Evolutionary conservation across 106 monocot species (phyloP), one percentile per base, ranked within the genome.

Genomic region (Dendrobium catenatum): DNA sequence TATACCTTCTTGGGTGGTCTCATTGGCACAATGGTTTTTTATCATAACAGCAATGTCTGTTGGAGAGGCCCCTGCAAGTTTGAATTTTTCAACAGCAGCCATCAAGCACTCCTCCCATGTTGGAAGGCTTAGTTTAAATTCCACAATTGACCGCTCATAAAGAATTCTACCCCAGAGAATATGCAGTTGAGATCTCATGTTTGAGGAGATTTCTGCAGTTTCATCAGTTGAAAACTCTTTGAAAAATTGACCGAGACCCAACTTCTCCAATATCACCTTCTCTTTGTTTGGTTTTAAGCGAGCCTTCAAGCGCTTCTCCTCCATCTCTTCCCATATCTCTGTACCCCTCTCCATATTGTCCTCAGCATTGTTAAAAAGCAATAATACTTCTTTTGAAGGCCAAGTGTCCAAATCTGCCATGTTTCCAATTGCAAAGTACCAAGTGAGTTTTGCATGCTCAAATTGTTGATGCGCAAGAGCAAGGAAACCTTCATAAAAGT

Each of bases 301-400:
- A 24, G 82, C 84, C 77, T 89, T 93, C 68, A 90, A 29, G 15
- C 88, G 85, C 42, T 86, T 68, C 79, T 88, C 87, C 76, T 96
- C 93, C 27, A 85, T 87, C 68, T 88, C 88, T 78, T 91, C 93
- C 93, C 93, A 96, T 77, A 93, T 89, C 81, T 91, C 89, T 0
- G 84, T 93, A 41, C 96, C 96, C 68, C 84, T 96, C 72, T 93
- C 93, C 88, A 96, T 93, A 78, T 80, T 91, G 42, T 93, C 96
- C 47, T 96, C 96, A 66, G 96, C 88, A 81, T 86, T 85, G 68
- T 91, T 89, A 78, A 93, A 90, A 10, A 93, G 88, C 27, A 90
- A 87, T 18, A 91, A 78, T 49, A 91, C 86, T 72, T 90, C 89
- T 1, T 80, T 67, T 24, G 89, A 85, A 70, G 90, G 85, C 87